Base-by-base conservation (phyloP, 1,284 basidiomycete genomes). In the Apiotrichum akiyoshidainum region DNA sequence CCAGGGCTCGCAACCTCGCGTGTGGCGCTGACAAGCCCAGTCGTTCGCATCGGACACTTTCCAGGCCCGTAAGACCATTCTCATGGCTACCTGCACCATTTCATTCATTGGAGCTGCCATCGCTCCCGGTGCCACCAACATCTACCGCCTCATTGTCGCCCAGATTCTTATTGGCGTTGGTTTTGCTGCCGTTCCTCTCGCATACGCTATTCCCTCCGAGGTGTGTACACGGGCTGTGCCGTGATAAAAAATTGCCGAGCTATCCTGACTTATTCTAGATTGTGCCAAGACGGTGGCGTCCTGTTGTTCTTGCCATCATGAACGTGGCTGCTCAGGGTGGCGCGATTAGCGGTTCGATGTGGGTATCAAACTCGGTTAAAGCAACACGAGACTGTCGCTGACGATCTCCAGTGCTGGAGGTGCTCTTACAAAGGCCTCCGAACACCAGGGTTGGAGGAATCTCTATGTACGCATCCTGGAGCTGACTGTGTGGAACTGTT, bases 41-140 rank as follows among this genome's bases (percentile, higher is more conserved):
- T 48, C 59, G 1, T 60, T 60, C 34, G 59, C 59, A 2, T 54
- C 51, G 5, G 59, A 60, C 39, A 60, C 59, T 0, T 60, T 60
- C 47, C 59, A 60, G 19, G 55, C 55, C 2, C 59, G 59, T 31
- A 60, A 60, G 52, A 31, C 21, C 0, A 22, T 60, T 11, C 33
- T 60, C 13, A 22, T 56, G 10, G 46, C 21, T 2, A 56, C 59
- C 0, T 56, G 54, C 46, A 50, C 52, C 5, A 22, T 56, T 10
- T 56, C 59, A 5, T 60, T 60, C 39, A 50, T 60, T 19, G 59
- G 59, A 8, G 46, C 59, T 9, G 59, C 59, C 12, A 57, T 60
- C n/a, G 59, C 59, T 1, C 59, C 59, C 0, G 59, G 59, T 1
- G 22, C 59, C 5, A 49, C 47, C 19, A 33, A 54, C 42, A 60